Percentiles rank a stretch among this genome's conserved stretches.
phyloP scores from a whole-genome alignment of 495 filamentous ascomycete genomes.

The Amorphotheca resinae region DNA sequence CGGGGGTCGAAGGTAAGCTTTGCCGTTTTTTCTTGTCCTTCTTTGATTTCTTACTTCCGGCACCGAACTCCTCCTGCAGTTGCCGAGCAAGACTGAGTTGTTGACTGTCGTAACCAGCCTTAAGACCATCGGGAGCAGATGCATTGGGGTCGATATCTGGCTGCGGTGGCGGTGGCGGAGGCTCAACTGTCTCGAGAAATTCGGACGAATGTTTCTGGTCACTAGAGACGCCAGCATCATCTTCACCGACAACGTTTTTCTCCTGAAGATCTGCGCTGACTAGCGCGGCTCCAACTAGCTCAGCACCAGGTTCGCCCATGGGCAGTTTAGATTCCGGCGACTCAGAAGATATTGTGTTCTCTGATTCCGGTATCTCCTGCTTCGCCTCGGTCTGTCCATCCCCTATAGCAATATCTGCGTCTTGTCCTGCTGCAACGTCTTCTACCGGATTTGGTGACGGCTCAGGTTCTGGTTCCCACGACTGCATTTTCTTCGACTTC shows the following conservation, averaged over 20 bases:
- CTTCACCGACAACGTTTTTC: neutral
- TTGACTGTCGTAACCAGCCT: slow-evolving; percentile 13
- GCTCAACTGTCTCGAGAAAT: neutral
- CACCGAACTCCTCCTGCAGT: slow-evolving; percentile 24
- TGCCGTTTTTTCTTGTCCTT: slow-evolving; percentile 28
- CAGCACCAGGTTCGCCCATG: slow-evolving; percentile 18
- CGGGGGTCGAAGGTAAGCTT: slow-evolving; percentile 17
- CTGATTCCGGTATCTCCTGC: neutral
- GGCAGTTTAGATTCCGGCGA: slow-evolving; percentile 12
- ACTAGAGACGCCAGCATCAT: neutral
- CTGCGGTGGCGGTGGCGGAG: neutral
- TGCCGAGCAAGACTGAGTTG: slow-evolving; percentile 14
- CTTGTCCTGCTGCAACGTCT: too few species aligned
- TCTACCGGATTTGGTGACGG: neutral
- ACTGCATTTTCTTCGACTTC: slow-evolving; percentile 3
- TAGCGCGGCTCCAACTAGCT: slow-evolving; percentile 8
- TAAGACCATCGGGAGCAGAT: slow-evolving; percentile 13
- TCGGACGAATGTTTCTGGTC: neutral
- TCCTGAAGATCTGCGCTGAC: neutral
- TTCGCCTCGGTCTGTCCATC: neutral
- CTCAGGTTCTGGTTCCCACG: neutral
- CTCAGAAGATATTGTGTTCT: neutral
- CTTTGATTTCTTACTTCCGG: slow-evolving; percentile 27
- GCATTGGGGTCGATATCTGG: neutral
- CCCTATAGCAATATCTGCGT: too few species aligned